These are phyloP conservation scores for Trichothecium sympodiale DNA, from an alignment of 2,329 filamentous ascomycete species.

Conservation along the genomic window DNA sequence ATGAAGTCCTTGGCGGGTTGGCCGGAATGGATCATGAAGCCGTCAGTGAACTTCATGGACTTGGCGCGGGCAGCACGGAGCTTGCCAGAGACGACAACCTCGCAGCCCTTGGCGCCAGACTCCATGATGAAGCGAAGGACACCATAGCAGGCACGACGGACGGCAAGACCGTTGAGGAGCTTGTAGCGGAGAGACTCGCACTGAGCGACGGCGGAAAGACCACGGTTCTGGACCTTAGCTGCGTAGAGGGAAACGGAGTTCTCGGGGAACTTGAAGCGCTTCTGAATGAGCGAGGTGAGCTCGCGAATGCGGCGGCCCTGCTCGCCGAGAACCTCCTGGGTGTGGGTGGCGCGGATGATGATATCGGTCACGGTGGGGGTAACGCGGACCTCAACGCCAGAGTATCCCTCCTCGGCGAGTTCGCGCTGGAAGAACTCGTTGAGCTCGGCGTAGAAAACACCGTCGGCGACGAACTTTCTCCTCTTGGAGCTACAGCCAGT, in stretches of 20 bases:
- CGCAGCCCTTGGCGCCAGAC: constrained; percentile 98
- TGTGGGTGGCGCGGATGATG: constrained; percentile 99
- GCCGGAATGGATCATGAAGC: constrained; percentile 99
- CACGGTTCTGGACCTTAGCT: constrained; percentile 99
- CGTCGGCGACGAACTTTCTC: constrained; percentile 93
- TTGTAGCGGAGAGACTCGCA: constrained; percentile 99
- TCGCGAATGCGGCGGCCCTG: constrained; percentile 99
- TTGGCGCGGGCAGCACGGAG: constrained; percentile 97
- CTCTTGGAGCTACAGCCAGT: constrained; percentile 61
- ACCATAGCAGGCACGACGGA: constrained; percentile 98
- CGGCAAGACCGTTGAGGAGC: constrained; percentile 98
- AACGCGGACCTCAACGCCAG: constrained; percentile 98
- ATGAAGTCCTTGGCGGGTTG: constrained; percentile 99
- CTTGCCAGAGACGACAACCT: constrained; percentile 99
- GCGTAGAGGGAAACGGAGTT: constrained; percentile 99
- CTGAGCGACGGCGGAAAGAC: constrained; percentile 98
- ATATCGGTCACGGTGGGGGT: constrained; percentile 99
- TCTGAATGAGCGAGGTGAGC: constrained; percentile 99
- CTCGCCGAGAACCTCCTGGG: constrained; percentile 99
- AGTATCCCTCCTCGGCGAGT: constrained; percentile 99
- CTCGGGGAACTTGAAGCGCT: constrained; percentile 99
- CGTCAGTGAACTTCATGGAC: constrained; percentile 99
- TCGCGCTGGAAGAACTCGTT: constrained; percentile 99
- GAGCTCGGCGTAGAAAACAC: constrained; percentile 99
- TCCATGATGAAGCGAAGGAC: constrained; percentile 99